A percentile compares a stretch with the other conserved stretches of the same genome.
Evolutionary conservation across 257 asterid genomes (phyloP).

Genomic region (Jacaranda mimosifolia): DNA sequence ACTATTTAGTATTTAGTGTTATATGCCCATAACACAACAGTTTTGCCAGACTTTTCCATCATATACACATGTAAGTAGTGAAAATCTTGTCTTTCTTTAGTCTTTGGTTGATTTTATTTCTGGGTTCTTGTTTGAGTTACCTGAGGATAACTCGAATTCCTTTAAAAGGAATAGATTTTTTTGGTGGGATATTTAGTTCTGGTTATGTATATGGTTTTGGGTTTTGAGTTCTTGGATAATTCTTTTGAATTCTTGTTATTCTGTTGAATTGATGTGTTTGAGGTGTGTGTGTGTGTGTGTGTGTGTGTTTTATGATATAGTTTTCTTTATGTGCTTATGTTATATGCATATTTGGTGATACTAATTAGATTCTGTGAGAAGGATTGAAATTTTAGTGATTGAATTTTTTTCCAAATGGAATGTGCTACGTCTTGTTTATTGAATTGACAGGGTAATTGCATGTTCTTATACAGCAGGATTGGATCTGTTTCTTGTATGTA

Average conservation of each 20-base stretch:
- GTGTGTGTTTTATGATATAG: background rate
- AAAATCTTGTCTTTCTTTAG: background rate
- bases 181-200: background rate
- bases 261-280: background rate
- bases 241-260: constrained; percentile 7
- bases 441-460: background rate
- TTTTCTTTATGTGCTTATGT: background rate
- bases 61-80: constrained; percentile 27
- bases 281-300: background rate
- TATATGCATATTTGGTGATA: background rate
- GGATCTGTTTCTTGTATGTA: too few relatives aligned
- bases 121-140: constrained; percentile 32
- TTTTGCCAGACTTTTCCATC: background rate
- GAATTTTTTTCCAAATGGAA: background rate
- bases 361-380: background rate
- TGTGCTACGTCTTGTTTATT: background rate
- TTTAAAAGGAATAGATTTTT: background rate
- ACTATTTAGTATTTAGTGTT: background rate
- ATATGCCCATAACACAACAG: background rate
- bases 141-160: background rate
- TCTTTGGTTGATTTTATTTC: constrained; percentile 21
- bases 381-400: background rate
- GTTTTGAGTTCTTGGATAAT: constrained; percentile 13
- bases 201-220: background rate
- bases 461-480: too few relatives aligned